Conservation (phyloP, 352 stramenopile genomes). For the Phytophthora litchii region DNA sequence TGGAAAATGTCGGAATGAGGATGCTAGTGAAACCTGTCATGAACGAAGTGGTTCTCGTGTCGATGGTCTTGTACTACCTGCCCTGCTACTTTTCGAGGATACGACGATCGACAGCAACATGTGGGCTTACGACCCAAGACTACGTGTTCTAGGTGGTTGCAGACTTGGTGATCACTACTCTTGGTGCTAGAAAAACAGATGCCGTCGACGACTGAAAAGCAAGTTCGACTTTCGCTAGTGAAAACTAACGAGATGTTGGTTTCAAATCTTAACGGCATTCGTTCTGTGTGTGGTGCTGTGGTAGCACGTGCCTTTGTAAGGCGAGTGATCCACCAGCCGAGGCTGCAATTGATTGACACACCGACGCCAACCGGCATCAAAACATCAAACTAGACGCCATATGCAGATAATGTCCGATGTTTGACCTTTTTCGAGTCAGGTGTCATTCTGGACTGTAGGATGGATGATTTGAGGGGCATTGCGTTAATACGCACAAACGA, state of each 20-base stretch:
- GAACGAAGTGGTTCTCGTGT: neutral
- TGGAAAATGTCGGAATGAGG: slow-evolving; percentile 36
- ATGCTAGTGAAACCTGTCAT: neutral
- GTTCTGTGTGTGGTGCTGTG: slow-evolving; percentile 11
- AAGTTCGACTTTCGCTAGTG: slow-evolving; percentile 7
- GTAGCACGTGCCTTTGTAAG: slow-evolving; percentile 8
- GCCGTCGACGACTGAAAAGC: slow-evolving; percentile 28
- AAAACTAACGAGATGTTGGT: slow-evolving; percentile 32
- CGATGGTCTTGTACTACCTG: slow-evolving; percentile 13
- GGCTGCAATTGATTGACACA: slow-evolving; percentile 3
- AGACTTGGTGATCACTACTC: neutral
- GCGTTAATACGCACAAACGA: slow-evolving; percentile 3
- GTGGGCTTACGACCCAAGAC: slow-evolving; percentile 17
- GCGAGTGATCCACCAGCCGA: slow-evolving; percentile 15
- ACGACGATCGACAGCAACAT: slow-evolving; percentile 19
- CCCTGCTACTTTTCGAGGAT: neutral
- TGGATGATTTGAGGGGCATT: slow-evolving; percentile 10
- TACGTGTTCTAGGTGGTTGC: slow-evolving; percentile 10
- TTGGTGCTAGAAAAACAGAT: slow-evolving; percentile 20
- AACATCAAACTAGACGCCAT: slow-evolving; percentile 10
- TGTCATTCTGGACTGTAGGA: slow-evolving; percentile 10
- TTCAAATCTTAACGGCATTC: slow-evolving; percentile 12
- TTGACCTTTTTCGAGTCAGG: slow-evolving; percentile 9
- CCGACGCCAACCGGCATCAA: slow-evolving; percentile 4
- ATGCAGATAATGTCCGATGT: neutral